Conservation (phyloP, 2,329 filamentous ascomycete species). For the Aspergillus pseudoglaucus region DNA sequence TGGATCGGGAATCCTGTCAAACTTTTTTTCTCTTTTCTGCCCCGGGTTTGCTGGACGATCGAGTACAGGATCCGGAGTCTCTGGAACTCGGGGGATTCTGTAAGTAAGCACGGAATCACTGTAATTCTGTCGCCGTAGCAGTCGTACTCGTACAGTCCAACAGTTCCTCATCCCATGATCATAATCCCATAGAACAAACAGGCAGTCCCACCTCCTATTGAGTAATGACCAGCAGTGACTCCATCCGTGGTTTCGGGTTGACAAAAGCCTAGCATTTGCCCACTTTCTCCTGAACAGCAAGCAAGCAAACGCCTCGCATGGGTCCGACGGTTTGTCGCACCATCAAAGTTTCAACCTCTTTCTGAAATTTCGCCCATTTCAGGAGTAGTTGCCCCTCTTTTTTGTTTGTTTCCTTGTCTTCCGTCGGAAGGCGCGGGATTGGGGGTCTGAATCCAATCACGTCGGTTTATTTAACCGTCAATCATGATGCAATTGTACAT, state of each 20-base stretch:
- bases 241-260: neutral
- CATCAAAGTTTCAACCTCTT: neutral
- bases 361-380: slow-evolving; percentile 1
- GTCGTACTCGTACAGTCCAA: neutral
- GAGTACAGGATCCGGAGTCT: no score
- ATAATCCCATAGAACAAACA: neutral
- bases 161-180: neutral
- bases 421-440: neutral
- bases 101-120: neutral
- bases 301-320: neutral
- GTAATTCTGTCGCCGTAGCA: neutral
- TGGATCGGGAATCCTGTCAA: neutral
- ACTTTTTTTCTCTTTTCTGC: neutral
- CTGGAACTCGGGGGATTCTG: neutral
- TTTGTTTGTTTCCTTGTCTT: neutral
- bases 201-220: neutral
- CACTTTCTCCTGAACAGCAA: neutral
- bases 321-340: neutral
- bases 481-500: neutral
- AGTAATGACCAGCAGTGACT: neutral
- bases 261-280: neutral
- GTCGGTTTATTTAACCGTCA: neutral
- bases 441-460: neutral
- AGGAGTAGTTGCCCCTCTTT: neutral
- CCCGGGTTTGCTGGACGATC: neutral